A percentile compares a stretch with the other conserved stretches of the same genome.
Conservation (phyloP, 2,329 filamentous ascomycete species). For the Beauveria rudraprayagi region DNA sequence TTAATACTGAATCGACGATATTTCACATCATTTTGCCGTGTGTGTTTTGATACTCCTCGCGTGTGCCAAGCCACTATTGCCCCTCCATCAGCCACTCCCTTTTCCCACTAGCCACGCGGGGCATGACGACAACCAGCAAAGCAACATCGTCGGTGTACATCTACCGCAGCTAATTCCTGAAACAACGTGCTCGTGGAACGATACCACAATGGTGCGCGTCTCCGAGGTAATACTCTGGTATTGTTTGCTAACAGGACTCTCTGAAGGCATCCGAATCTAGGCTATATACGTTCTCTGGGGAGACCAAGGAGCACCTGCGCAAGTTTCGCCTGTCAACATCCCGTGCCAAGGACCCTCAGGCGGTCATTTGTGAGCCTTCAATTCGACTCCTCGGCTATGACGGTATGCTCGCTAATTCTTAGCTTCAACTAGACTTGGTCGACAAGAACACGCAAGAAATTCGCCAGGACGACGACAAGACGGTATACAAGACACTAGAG, state of each 20-base stretch:
- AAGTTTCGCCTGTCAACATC: constrained; percentile 94
- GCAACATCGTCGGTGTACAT: neutral
- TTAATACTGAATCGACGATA: neutral
- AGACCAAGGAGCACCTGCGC: constrained; percentile 81
- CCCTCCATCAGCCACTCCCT: constrained; percentile 9
- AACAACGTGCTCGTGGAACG: neutral
- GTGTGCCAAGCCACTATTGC: neutral
- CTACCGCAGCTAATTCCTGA: neutral
- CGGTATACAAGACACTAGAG: constrained; percentile 70
- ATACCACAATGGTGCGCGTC: neutral
- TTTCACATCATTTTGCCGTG: neutral
- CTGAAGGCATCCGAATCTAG: constrained; percentile 63
- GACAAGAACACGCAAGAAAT: constrained; percentile 88
- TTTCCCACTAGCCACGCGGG: constrained; percentile 8
- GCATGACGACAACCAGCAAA: constrained; percentile 9
- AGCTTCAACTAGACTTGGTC: constrained; percentile 63
- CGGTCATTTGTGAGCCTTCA: constrained; percentile 74
- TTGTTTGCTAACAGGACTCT: neutral
- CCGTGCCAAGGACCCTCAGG: constrained; percentile 76
- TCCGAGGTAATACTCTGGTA: neutral
- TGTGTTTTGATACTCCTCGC: neutral
- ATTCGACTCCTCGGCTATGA: neutral
- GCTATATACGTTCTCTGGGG: constrained; percentile 85
- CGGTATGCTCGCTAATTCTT: neutral
- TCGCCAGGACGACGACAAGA: constrained; percentile 67